phyloP scores from a whole-genome alignment of 768 basidiomycete species.

The Leccinum variicolor region DNA sequence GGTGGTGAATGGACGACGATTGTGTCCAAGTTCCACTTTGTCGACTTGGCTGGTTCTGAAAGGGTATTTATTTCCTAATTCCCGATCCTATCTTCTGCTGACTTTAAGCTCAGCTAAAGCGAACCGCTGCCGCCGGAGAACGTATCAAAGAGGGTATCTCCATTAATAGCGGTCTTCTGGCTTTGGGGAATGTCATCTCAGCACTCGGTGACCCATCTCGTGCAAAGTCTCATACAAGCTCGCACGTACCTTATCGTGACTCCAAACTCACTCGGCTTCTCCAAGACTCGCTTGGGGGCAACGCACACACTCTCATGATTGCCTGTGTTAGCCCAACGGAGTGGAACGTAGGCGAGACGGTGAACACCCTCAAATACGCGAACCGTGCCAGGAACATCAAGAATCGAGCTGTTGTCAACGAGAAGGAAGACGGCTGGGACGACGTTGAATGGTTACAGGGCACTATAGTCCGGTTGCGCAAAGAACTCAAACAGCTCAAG shows the following conservation, averaged over 20 bases:
- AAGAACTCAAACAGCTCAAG: constrained; percentile 80
- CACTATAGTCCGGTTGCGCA: constrained; percentile 79
- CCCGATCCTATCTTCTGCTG: constrained; percentile 10
- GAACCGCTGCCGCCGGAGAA: constrained; percentile 93
- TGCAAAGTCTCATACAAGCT: constrained; percentile 76
- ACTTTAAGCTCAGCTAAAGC: constrained; percentile 65
- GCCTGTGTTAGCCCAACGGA: constrained; percentile 97
- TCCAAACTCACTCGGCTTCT: constrained; percentile 86
- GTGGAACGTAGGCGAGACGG: constrained; percentile 91
- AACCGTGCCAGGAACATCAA: constrained; percentile 97
- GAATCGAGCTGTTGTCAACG: constrained; percentile 87
- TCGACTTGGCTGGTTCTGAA: constrained; percentile 96
- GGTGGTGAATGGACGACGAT: constrained; percentile 85
- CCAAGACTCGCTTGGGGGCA: constrained; percentile 91
- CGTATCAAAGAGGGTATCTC: constrained; percentile 99
- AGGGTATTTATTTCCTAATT: constrained; percentile 47
- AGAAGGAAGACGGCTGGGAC: constrained; percentile 98
- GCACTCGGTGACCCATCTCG: constrained; percentile 92
- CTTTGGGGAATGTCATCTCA: constrained; percentile 97
- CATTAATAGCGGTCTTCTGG: constrained; percentile 94
- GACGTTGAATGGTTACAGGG: constrained; percentile 95
- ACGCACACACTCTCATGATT: constrained; percentile 98
- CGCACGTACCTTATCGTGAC: constrained; percentile 96
- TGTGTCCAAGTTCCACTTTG: constrained; percentile 96
- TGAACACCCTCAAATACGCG: constrained; percentile 95